Base-by-base conservation (phyloP, 805 yeast genomes). In the Wickerhamiella kurtzmanii region DNA sequence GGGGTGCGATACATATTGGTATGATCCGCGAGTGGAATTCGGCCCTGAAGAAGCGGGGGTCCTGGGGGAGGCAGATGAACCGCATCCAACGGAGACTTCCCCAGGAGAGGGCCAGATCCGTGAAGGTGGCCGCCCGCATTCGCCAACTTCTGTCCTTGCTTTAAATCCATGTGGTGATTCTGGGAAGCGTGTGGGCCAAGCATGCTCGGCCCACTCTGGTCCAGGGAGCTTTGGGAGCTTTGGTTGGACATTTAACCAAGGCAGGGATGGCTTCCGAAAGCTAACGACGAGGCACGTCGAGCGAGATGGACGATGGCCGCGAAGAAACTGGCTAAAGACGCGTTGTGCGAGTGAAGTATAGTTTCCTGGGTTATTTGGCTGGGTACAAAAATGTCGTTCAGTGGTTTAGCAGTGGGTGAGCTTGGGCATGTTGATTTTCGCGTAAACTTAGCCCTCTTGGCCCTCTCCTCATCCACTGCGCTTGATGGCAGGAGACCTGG, bases 71-170 rank as follows among this genome's bases (percentile, higher is more conserved):
- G 56, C 1, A 53, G 49, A 16, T 38, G 46, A 15, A 53, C 53
- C 1, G 48, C 41, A 3, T 21, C 39, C 59, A 61, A 79, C 3
- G 85, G 87, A 87, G 88, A 81, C 58, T 76, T 78, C 36, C 87
- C 88, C 22, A 81, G 68, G 39, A 81, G 64, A 1, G 87, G 84
- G 87, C 81, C 81, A 32, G 79, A 57, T 9, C 80, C 81, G 25
- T 78, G 32, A 6, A 11, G 9, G 32, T 25, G 32, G 6, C 9
- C 11, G 9, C 32, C 32, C 11, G 11, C 6, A 25, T n/a, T n/a
- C n/a, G n/a, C n/a, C n/a, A 11, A 25, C 32, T 25, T 25, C 6
- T 25, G 11, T 25, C 9, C 32, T 11, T 6, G 32, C 32, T 25
- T 25, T 6, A 25, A 11, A 11, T 25, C 32, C 32, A 25, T 11